These are phyloP conservation scores for Eimeria acervulina DNA, from an alignment of 169 alveolate species.

Conservation along the genomic window DNA sequence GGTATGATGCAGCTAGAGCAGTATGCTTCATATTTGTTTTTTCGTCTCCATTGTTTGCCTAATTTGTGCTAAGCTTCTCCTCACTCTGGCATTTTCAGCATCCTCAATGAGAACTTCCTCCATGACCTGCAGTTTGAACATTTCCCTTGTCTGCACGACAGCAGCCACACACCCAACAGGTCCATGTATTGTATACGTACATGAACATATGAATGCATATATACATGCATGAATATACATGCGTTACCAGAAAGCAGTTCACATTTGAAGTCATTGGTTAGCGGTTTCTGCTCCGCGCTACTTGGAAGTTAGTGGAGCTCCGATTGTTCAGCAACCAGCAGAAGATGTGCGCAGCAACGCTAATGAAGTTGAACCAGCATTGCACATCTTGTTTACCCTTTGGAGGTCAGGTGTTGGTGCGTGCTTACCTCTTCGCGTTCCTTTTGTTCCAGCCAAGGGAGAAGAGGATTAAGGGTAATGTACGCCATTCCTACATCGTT, in stretches of 20 bases:
- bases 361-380: background rate
- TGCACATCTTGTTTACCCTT: no score
- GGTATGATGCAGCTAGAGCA: background rate
- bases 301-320: background rate
- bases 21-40: background rate
- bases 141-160: slow-evolving; percentile 84
- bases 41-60: background rate
- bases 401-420: background rate
- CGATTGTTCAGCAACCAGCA: background rate
- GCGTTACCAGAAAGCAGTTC: background rate
- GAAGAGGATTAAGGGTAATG: slow-evolving; percentile 89
- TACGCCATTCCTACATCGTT: slow-evolving; percentile 89
- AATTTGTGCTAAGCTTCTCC: background rate
- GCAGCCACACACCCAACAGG: background rate
- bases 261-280: no score
- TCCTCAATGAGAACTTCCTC: slow-evolving; percentile 90
- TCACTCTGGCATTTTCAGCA: slow-evolving; percentile 87
- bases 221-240: no score
- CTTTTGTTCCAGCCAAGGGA: slow-evolving; percentile 91
- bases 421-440: slow-evolving; percentile 86
- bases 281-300: background rate
- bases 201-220: no score
- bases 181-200: no score
- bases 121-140: slow-evolving; percentile 88
- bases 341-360: background rate